phyloP scores from a whole-genome alignment of 495 filamentous ascomycete genomes.

The Jackrogersella multiformis region DNA sequence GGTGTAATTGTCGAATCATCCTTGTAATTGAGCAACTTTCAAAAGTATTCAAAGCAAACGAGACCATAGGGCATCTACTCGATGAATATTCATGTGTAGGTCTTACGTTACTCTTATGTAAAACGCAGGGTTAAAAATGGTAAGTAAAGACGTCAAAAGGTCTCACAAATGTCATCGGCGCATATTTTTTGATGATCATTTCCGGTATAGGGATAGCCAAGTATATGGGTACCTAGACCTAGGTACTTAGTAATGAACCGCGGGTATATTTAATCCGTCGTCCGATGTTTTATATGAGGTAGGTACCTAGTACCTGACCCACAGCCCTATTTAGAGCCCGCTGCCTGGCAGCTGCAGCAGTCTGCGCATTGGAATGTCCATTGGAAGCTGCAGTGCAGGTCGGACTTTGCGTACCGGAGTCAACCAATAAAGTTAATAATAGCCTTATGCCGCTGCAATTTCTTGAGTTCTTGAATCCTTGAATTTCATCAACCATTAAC shows the following conservation, averaged over 20 bases:
- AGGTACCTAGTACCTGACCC: no score
- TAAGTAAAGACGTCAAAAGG: slow-evolving; percentile 23
- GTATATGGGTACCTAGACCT: background rate
- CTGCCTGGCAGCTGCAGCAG: slow-evolving; percentile 4
- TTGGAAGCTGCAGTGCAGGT: background rate
- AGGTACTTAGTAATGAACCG: background rate
- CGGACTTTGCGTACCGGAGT: background rate
- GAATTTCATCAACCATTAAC: slow-evolving; percentile 11
- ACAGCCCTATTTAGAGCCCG: no score
- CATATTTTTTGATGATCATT: slow-evolving; percentile 11
- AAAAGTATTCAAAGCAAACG: background rate
- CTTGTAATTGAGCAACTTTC: background rate
- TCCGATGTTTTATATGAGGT: background rate
- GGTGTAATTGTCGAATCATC: background rate
- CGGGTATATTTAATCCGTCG: slow-evolving; percentile 16
- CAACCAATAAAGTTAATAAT: slow-evolving; percentile 32
- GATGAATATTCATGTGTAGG: background rate
- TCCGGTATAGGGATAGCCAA: background rate
- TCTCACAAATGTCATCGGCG: slow-evolving; percentile 17
- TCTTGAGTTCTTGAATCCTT: slow-evolving; percentile 10
- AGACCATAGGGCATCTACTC: background rate
- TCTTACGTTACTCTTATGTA: background rate
- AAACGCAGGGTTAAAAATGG: background rate
- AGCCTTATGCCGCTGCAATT: no score
- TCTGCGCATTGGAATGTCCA: background rate